Percentiles rank a stretch among this genome's conserved stretches.
phyloP scores from a whole-genome alignment of 208 protist species.

The Acanthamoeba healyi region DNA sequence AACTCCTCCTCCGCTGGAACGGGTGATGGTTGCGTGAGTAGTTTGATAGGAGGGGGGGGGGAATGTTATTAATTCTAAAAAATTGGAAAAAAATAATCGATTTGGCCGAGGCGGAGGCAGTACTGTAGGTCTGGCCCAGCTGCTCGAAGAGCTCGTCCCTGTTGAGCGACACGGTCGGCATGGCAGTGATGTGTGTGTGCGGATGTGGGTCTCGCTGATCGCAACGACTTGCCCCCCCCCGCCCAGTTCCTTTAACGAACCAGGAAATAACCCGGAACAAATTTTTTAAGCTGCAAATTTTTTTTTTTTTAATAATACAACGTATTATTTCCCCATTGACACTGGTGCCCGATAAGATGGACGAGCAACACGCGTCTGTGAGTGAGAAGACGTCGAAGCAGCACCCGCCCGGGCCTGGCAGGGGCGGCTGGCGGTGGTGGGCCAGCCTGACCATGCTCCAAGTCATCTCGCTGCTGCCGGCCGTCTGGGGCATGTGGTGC shows the following conservation, averaged over 20 bases:
- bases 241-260: background rate
- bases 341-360: background rate
- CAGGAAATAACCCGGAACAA: background rate
- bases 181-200: background rate
- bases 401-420: background rate
- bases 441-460: background rate
- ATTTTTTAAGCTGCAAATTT: too few relatives aligned
- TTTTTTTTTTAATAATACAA: background rate
- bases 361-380: too few relatives aligned
- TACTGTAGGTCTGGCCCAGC: conserved; percentile 1
- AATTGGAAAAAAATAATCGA: background rate
- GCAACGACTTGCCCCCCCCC: too few relatives aligned
- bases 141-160: conserved; percentile 19
- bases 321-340: background rate
- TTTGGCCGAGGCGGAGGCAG: too few relatives aligned
- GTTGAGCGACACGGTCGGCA: conserved; percentile 9
- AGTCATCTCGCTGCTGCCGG: background rate
- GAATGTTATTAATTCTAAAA: background rate
- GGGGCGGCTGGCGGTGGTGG: background rate
- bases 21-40: too few relatives aligned
- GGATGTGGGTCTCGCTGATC: too few relatives aligned
- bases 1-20: background rate
- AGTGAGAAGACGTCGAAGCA: background rate
- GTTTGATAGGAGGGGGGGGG: background rate
- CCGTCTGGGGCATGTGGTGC: conserved; percentile 14